Base-by-base conservation (phyloP, 352 stramenopile genomes). In the Peronospora tabacina region DNA sequence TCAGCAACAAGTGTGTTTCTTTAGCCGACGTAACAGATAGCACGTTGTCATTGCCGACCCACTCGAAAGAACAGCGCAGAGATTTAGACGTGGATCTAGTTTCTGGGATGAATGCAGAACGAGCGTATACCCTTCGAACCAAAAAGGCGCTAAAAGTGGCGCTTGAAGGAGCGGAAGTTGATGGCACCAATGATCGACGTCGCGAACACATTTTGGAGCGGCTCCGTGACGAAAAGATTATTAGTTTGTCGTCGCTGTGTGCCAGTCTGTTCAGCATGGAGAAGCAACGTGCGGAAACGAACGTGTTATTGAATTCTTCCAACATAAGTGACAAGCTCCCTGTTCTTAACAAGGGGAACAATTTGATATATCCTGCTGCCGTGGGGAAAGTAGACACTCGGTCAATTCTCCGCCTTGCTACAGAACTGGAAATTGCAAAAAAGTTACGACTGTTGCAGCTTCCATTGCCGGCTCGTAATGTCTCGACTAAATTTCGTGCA, bases 251-350 rank as follows among this genome's bases (percentile, higher is more conserved):
- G 9, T 91, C 80, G 0, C 15, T 91, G 7, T 71, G 78, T 32
- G 72, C 74, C n/a, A 91, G 80, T 37, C 70, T 91, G 16, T 89
- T 87, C 50, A 58, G 51, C 17, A 87, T 90, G 75, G 80, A 90
- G 46, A 67, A 60, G 19, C 49, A 63, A 11, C 52, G 47, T 26
- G 58, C 61, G 2, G 49, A 74, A 28, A 52, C 52, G 26, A 61
- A 20, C 30, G 45, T 29, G 2, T 29, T n/a, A 19, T 50, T 29
- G 17, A 52, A 38, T n/a, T 43, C 16, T 5, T 28, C 30, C 9
- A 52, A 34, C 20, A 28, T 40, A 43, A 35, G 40, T 43, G 38
- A 29, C 62, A 34, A 58, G 57, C 6, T 35, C 7, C 29, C 3
- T 17, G 12, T 2, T 15, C 55, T 41, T 17, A 57, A 8, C 47